Evolutionary conservation across 148 eudicot genomes (phyloP).

Genomic region (Silene uniflora): DNA sequence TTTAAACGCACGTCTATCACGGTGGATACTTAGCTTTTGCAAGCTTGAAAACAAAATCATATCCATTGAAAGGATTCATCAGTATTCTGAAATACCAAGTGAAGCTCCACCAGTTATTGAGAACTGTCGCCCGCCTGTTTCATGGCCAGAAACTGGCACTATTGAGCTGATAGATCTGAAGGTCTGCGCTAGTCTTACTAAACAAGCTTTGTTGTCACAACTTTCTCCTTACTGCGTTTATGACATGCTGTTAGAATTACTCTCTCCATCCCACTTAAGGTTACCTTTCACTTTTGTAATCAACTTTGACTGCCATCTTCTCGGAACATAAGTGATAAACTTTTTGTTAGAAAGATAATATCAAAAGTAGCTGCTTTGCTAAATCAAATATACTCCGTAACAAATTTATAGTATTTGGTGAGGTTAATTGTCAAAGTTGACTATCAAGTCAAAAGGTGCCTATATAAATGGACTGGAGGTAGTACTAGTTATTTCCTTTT

Average conservation of each 20-base stretch:
- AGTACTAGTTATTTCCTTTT: neutral
- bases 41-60: slow-evolving; percentile 98
- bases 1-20: slow-evolving; percentile 85
- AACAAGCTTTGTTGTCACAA: neutral
- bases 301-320: neutral
- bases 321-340: too few species aligned
- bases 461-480: neutral
- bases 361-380: neutral
- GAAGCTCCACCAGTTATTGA: slow-evolving; percentile 90
- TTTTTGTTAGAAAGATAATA: neutral
- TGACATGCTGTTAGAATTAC: neutral
- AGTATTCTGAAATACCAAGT: slow-evolving; percentile 78
- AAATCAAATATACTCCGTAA: neutral
- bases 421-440: neutral
- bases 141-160: slow-evolving; percentile 89
- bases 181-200: slow-evolving; percentile 36
- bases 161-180: slow-evolving; percentile 74
- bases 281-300: neutral
- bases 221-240: neutral
- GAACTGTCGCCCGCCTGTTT: slow-evolving; percentile 56
- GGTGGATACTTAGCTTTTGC: slow-evolving; percentile 99
- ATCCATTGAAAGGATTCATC: slow-evolving; percentile 92
- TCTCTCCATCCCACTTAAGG: neutral
- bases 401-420: neutral
- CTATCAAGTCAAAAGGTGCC: neutral